These are phyloP conservation scores for Pestalotiopsis sp. DNA, from an alignment of 2,329 filamentous ascomycete species.

Conservation along the genomic window DNA sequence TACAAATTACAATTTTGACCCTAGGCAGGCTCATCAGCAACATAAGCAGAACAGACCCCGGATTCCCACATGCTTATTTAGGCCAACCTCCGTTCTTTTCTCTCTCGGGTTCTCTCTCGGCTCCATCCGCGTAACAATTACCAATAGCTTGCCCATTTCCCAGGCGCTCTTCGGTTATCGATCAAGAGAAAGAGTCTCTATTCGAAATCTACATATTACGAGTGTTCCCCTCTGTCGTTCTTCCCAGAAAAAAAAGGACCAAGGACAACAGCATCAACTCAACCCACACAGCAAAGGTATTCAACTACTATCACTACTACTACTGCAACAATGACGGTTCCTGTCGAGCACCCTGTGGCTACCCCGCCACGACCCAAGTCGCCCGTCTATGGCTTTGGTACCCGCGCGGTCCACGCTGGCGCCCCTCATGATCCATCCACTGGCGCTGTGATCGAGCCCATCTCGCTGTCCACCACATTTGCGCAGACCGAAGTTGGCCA, in stretches of 20 bases:
- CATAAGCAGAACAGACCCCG: too few relatives aligned
- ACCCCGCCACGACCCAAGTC: constrained; percentile 75
- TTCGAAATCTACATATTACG: too few relatives aligned
- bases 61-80: constrained; percentile 8
- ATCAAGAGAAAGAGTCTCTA: background rate
- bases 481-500: constrained; percentile 87
- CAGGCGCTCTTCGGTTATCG: background rate
- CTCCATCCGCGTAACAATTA: constrained; percentile 3
- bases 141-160: constrained; percentile 1
- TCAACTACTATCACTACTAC: background rate
- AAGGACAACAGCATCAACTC: background rate
- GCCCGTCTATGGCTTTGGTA: constrained; percentile 83
- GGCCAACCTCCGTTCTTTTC: constrained; percentile 1
- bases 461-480: constrained; percentile 95
- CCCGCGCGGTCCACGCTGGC: constrained; percentile 92
- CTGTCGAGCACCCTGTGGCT: constrained; percentile 53
- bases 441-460: constrained; percentile 93
- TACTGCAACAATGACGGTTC: constrained; percentile 21
- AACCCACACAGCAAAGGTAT: background rate
- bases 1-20: too few relatives aligned
- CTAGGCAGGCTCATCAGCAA: too few relatives aligned
- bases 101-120: background rate
- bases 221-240: too few relatives aligned
- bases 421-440: constrained; percentile 88
- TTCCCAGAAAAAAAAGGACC: too few relatives aligned